Percentiles rank a stretch among this genome's conserved stretches.
Conservation (phyloP, 768 basidiomycete species). For the Cystoderma amianthinum region DNA sequence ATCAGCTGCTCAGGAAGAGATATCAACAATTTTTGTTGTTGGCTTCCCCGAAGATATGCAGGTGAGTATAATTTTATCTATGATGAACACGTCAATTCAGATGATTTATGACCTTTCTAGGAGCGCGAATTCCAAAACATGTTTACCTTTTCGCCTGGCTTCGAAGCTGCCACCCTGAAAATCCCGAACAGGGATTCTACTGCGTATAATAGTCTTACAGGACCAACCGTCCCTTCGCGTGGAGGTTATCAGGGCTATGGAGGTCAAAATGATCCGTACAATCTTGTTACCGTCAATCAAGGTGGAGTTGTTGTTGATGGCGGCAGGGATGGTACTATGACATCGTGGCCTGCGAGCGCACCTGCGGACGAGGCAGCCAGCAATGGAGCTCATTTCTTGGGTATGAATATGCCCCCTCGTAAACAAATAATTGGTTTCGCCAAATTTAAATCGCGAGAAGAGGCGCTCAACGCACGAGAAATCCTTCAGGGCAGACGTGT, state of each 20-base stretch:
- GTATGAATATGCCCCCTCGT: slow-evolving; percentile 50
- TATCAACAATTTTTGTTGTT: slow-evolving; percentile 96
- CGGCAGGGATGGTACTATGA: slow-evolving; percentile 63
- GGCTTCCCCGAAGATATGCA: slow-evolving; percentile 99
- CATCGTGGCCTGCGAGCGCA: slow-evolving; percentile 54
- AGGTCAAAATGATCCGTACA: slow-evolving; percentile 77
- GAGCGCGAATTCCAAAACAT: slow-evolving; percentile 99
- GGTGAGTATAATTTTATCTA: slow-evolving; percentile 39
- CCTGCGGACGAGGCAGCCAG: slow-evolving; percentile 23
- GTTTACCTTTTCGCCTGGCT: slow-evolving; percentile 94
- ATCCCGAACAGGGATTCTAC: slow-evolving; percentile 91
- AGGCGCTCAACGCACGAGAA: slow-evolving; percentile 85
- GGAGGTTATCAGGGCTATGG: slow-evolving; percentile 24
- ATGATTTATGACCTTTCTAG: slow-evolving; percentile 31
- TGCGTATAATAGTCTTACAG: slow-evolving; percentile 47
- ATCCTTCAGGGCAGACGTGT: slow-evolving; percentile 84
- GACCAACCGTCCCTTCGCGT: slow-evolving; percentile 9
- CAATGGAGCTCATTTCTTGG: slow-evolving; percentile 17
- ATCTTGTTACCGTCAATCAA: slow-evolving; percentile 75
- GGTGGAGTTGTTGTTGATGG: slow-evolving; percentile 79
- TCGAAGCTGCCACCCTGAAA: slow-evolving; percentile 97
- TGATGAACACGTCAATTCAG: slow-evolving; percentile 1
- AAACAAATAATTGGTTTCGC: slow-evolving; percentile 99
- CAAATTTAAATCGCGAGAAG: slow-evolving; percentile 83
- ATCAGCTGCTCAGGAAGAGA: slow-evolving; percentile 63